Evolutionary conservation across 139 green algal species (phyloP).

Genomic region (Nannochloris sp.): DNA sequence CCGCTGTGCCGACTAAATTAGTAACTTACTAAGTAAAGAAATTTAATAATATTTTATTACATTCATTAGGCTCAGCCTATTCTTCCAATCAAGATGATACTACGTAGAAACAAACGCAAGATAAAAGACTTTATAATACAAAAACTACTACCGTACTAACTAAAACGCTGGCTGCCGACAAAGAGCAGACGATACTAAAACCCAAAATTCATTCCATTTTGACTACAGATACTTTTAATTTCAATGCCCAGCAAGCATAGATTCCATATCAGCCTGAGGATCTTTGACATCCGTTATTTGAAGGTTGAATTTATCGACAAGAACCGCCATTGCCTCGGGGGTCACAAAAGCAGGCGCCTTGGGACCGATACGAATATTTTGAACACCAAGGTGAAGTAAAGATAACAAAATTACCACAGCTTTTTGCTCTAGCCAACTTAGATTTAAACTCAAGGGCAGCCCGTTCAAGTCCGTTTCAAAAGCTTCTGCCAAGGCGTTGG

Average conservation of each 20-base stretch:
- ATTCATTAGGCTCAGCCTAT: too few relatives aligned
- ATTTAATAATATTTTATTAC: too few relatives aligned
- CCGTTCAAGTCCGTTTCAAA: conserved; percentile 61
- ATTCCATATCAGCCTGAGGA: conserved; percentile 43
- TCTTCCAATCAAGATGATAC: too few relatives aligned
- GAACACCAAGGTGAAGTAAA: conserved; percentile 63
- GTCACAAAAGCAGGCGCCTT: conserved; percentile 67
- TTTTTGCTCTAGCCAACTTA: conserved; percentile 77
- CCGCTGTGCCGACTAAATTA: too few relatives aligned
- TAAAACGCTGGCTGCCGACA: too few relatives aligned
- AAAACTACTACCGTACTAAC: too few relatives aligned
- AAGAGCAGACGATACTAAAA: too few relatives aligned
- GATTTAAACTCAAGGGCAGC: conserved; percentile 62
- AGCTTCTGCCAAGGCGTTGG: conserved; percentile 52
- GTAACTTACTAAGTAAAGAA: too few relatives aligned
- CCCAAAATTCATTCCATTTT: too few relatives aligned
- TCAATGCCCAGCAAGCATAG: conserved; percentile 42
- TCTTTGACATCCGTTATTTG: conserved; percentile 45
- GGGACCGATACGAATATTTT: conserved; percentile 64
- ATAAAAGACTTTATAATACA: too few relatives aligned
- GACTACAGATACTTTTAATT: too few relatives aligned
- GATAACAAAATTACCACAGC: conserved; percentile 67
- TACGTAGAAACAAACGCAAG: too few relatives aligned
- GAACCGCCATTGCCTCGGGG: conserved; percentile 43
- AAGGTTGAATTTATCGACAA: conserved; percentile 58